Evolutionary conservation across 2,329 filamentous ascomycete genomes (phyloP), one percentile per base, ranked within the genome.

Genomic region (Bisporella sp.): DNA sequence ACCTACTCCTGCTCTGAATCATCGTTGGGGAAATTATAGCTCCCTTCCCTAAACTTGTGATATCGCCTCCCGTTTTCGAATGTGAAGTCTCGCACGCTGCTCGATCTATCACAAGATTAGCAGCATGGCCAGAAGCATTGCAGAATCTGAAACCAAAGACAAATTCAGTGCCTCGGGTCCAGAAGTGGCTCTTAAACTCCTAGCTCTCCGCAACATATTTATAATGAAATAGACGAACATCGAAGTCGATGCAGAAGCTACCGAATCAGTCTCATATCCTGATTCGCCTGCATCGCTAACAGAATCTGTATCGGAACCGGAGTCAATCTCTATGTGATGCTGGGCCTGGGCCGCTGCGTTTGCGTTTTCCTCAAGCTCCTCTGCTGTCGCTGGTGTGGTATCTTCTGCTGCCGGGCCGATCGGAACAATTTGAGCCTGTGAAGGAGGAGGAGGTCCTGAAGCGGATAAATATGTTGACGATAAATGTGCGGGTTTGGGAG

Each of bases 21-120:
- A 53, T 81, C 78, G 49, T 80, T 81, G 35, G 78, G 78, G 44
- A 79, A 78, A 50, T 73, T 74, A 59, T 81, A 81, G 9, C 63
- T 59, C 11, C 74, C 76, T 49, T 75, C 73, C 29, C 74, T 68
- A 57, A 75, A 77, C 40, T 70, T 69, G 58, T 78, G 77, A 50
- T 80, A 80, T 12, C 77, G 70, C n/a, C 77, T 70, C 31, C 77
- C 77, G 54, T 80, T 77, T 57, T 79, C 75, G 50, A 67, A 69
- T 52, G 70, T 66, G 57, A 76, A 79, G 54, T 78, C 55, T 52
- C 61, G 66, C 46, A 73, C 69, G 49, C 70, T 71, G 12, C 71
- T 74, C 1, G 67, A 65, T 21, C 21, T 21, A 21, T 21, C 3
- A 21, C 21, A 21, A 21, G 21, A 21, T 21, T 21, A 21, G 21